A percentile compares a stretch with the other conserved stretches of the same genome.
These are phyloP conservation scores for Trichoderma aggressivum DNA, from an alignment of 2,329 filamentous ascomycete species.

Conservation along the genomic window DNA sequence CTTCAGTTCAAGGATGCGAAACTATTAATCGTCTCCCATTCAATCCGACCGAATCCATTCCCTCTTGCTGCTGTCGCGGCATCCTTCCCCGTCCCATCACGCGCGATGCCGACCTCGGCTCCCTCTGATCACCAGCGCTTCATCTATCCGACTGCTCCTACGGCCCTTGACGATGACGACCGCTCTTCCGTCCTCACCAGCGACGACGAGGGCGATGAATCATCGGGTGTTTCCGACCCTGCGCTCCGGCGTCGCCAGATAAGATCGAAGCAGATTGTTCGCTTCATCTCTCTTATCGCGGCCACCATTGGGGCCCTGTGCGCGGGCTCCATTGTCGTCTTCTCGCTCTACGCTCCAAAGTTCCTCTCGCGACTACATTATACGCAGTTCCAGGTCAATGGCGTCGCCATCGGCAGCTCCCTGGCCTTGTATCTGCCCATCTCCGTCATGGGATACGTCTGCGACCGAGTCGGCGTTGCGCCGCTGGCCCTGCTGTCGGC, in stretches of 20 bases:
- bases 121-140: constrained; percentile 11
- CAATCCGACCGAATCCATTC: background rate
- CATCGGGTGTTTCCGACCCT: constrained; percentile 13
- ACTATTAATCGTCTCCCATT: background rate
- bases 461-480: constrained; percentile 81
- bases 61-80: background rate
- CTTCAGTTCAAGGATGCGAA: background rate
- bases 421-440: constrained; percentile 91
- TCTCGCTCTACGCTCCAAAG: constrained; percentile 87
- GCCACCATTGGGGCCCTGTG: constrained; percentile 63
- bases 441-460: constrained; percentile 82
- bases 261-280: constrained; percentile 34
- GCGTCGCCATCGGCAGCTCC: constrained; percentile 81
- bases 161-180: constrained; percentile 23
- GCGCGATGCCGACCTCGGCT: constrained; percentile 15
- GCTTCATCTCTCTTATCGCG: constrained; percentile 49
- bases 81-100: background rate
- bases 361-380: constrained; percentile 86
- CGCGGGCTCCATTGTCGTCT: constrained; percentile 88
- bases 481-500: constrained; percentile 71
- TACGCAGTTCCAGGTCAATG: constrained; percentile 88
- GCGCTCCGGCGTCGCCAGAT: constrained; percentile 24
- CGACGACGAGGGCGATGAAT: constrained; percentile 4
- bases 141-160: constrained; percentile 8
- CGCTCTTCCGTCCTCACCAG: constrained; percentile 24